Base-by-base conservation (phyloP, 305 asterid genomes). In the Fraxinus sp. region DNA sequence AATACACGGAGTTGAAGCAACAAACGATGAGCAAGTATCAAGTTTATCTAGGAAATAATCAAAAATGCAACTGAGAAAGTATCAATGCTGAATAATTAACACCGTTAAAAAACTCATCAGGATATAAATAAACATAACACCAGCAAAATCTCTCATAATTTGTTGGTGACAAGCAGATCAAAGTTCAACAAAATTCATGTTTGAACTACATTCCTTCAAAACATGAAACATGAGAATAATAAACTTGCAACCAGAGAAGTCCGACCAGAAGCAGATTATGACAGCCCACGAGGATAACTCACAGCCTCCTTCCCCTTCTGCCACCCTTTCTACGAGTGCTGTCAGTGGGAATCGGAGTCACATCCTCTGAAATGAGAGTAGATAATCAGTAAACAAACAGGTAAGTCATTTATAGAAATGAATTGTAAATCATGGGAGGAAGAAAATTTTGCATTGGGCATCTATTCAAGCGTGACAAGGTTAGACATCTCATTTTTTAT, bases 291-390 rank as follows among this genome's bases (percentile, higher is more conserved):
- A 39, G 2, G 78, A 57, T 8, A 28, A 73, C 30, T 89, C 81
- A 91, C 85, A 91, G 91, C 87, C 95, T 90, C 87, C 95, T 89
- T 84, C 95, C 95, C 83, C 95, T 88, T 87, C 95, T 78, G 13
- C 95, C 93, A 83, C 95, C 93, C 90, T 91, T 91, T 88, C 95
- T 83, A 32, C 93, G 81, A 14, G 95, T 90, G 83, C 95, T 89
- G 81, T 91, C 95, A 0, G 95, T 91, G 14, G 95, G 95, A 79
- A 91, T 89, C 14, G 92, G 95, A 64, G 95, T 91, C 49, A 89
- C 93, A 28, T 91, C 95, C 95, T 91, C 95, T 91, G 92, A 3
- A 76, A n/a, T 18, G 7, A 81, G 20, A 82, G 7, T 52, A 14
- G 62, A 59, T 11, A 26, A 52, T 11, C 2, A 49, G 10, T 3